Evolutionary conservation across 805 yeast genomes (phyloP), one percentile per base, ranked within the genome.

Genomic region (Maudiozyma barnettii): DNA sequence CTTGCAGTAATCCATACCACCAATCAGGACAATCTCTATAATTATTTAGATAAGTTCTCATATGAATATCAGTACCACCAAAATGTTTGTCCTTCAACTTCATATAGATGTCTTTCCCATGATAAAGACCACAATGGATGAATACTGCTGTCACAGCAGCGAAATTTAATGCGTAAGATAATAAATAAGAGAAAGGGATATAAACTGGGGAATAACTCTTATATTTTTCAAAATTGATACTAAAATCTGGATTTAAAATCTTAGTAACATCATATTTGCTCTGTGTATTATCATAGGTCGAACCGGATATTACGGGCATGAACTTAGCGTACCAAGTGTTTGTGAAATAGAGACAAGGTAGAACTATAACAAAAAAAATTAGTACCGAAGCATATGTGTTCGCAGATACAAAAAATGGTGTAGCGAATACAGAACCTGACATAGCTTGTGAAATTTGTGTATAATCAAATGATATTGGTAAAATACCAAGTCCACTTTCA

Each of bases 21-120:
- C 82, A 79, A 53, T 79, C 84, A 1, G 95, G 93, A 19, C 81
- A 86, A 52, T 82, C 88, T 36, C 73, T 73, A 61, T 82, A 82
- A 47, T 63, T 67, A 41, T 54, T 58, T 79, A 77, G 78, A 43
- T 58, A 58, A 55, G 78, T 68, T 55, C 81, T 69, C 57, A 65
- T 68, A 57, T 77, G 81, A 39, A 66, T 58, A 45, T 66, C 74
- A 45, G 52, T 67, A 51, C 63, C 79, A 59, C 77, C 78, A 63
- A 72, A 46, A 61, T 69, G 54, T 6, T 48, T 57, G 50, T 70
- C 68, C 42, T 57, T 57, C 2, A 76, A 64, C 43, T 65, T 68
- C n/a, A 59, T 62, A 65, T 71, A 61, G 55, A 82, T 73, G 50
- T 79, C 79, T 41, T 61, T 66, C 45, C 82, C 76, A 56, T 80